Conservation (phyloP, 192 early-diverging fungal genomes). For the Glomus cerebriforme region DNA sequence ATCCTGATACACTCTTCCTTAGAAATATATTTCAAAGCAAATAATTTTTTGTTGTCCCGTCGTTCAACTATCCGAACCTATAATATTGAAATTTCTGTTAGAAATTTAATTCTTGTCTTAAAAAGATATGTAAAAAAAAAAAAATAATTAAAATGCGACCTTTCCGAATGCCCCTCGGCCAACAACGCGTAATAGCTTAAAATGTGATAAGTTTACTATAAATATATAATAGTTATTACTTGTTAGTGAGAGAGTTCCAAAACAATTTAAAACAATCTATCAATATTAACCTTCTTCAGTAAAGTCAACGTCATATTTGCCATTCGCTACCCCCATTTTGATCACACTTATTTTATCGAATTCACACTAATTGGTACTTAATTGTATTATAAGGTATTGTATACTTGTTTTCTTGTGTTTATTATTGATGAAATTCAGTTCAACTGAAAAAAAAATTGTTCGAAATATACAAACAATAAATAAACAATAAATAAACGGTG, state of each 20-base stretch:
- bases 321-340: conserved; percentile 25
- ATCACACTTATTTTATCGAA: neutral
- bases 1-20: conserved; percentile 84
- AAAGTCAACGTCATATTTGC: conserved; percentile 55
- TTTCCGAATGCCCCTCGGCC: conserved; percentile 90
- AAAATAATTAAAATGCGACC: conserved; percentile 50
- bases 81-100: neutral
- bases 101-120: neutral
- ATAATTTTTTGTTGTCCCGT: conserved; percentile 64
- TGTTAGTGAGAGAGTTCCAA: neutral
- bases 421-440: too few species aligned
- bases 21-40: conserved; percentile 87
- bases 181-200: conserved; percentile 76
- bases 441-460: too few species aligned
- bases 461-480: too few species aligned
- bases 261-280: too few species aligned
- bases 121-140: neutral
- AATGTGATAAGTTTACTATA: conserved; percentile 75
- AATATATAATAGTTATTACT: too few species aligned
- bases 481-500: too few species aligned
- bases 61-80: conserved; percentile 85
- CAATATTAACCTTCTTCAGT: conserved; percentile 52
- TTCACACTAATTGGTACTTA: neutral
- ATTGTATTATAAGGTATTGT: neutral
- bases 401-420: too few species aligned